Evolutionary conservation across 345 rosid species (phyloP), one percentile per base, ranked within the genome.

Genomic region (Eucalyptus curtisii): DNA sequence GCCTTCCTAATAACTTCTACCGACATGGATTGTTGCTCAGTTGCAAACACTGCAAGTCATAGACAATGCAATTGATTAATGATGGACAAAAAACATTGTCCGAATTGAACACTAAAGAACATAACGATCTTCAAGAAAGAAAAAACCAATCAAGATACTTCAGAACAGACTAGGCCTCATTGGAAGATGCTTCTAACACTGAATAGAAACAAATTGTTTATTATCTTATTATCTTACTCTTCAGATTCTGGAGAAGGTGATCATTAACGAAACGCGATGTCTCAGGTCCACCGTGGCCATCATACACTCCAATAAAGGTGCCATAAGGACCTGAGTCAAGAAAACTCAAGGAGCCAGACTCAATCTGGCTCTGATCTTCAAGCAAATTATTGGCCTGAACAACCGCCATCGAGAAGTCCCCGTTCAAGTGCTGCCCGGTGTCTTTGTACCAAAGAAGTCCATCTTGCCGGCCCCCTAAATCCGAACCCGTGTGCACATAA

Each of bases 251-350:
- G 88, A 97, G 96, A 42, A 97, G 95, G 86, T 97, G 93, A 90
- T 97, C 98, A 81, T 96, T 96, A 91, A 97, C 90, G 90, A 91
- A 97, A 12, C 99, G 97, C 0, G 99, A 95, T 31, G 99, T 96
- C 94, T 97, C 99, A 49, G 99, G 99, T 24, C 99, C 99, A 7
- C 98, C 99, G 88, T 97, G 98, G n/a, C 99, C 99, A 48, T 97
- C 99, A 88, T 97, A 97, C 50, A 97, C 90, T 31, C 99, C 99
- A 89, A 96, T 90, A 89, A 97, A 97, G n/a, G 98, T 96, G 40
- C 99, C 99, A 33, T 66, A 91, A 57, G 99, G 99, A 86, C 99
- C 99, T 68, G 97, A 94, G 85, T 96, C 98, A 85, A 94, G 95
- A 66, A 93, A 91, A 87, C 98, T 96, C 94, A 96, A 93, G 89